Evolutionary conservation across 805 yeast genomes (phyloP), one percentile per base, ranked within the genome.

Genomic region (Priceomyces haplophilus): DNA sequence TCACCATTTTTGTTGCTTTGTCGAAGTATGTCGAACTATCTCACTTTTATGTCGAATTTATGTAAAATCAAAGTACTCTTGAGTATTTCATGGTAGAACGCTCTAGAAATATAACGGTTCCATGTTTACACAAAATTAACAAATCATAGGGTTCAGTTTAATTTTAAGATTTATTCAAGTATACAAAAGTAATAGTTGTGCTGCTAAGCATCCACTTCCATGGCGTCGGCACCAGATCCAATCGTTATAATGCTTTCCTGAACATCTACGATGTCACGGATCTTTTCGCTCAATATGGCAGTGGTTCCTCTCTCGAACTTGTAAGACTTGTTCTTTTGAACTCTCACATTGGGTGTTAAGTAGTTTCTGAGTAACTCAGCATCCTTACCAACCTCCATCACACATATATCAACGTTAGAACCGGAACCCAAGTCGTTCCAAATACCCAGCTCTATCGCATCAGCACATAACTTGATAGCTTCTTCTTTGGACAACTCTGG

Each of bases 361-460:
- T 87, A 87, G 67, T 90, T 90, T 69, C 99, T 81, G 62, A 78
- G 72, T 43, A 91, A 75, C 48, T 76, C 80, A 7, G 98, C 96
- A 63, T 88, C 95, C 61, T 87, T 82, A 48, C 93, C 96, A 33
- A 78, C 71, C 68, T 91, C 97, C 95, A 93, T 88, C 13, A 93
- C 98, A 73, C 98, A 93, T 49, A 93, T 73, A 63, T 93, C 99
- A 29, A 93, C 98, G 60, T 93, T 93, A 21, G 99, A 93, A 62
- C 99, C 99, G 1, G 98, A 91, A 38, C 99, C 99, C 60, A 91
- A 78, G 75, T 93, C 99, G 67, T 93, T 93, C 96, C 97, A 93
- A 58, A 93, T 91, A 78, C 99, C 99, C 13, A 96, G 88, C 68
- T 88, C 87, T 58, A 93, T 93, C 19, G 98, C 98, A 52, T 87